A percentile compares a stretch with the other conserved stretches of the same genome.
phyloP scores from a whole-genome alignment of 768 basidiomycete genomes.

The Calocybe cyanea region DNA sequence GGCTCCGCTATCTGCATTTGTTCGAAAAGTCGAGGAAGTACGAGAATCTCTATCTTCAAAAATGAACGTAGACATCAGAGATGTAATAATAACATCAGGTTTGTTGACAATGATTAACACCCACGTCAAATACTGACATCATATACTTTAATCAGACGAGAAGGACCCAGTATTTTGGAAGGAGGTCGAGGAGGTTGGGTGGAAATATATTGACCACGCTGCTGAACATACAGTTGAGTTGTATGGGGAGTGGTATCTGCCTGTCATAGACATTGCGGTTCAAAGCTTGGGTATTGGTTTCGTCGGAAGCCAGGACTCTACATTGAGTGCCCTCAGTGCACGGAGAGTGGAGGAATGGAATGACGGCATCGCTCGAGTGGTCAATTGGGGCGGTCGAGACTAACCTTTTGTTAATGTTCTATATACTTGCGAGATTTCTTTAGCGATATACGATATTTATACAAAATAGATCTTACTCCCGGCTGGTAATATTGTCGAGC shows the following conservation, averaged over 20 bases:
- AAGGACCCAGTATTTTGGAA: constrained; percentile 39
- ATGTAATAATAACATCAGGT: constrained; percentile 44
- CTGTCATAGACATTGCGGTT: constrained; percentile 50
- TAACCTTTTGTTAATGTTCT: background rate
- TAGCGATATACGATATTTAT: too few relatives aligned
- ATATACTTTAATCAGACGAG: constrained; percentile 34
- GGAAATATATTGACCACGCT: constrained; percentile 40
- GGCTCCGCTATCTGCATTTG: constrained; percentile 34
- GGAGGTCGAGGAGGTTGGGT: constrained; percentile 34
- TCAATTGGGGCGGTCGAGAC: constrained; percentile 20
- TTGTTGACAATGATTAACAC: constrained; percentile 2
- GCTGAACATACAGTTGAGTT: constrained; percentile 28
- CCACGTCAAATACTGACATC: background rate
- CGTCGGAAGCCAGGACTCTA: constrained; percentile 54
- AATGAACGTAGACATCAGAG: constrained; percentile 24
- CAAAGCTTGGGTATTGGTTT: constrained; percentile 55
- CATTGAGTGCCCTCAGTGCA: constrained; percentile 49
- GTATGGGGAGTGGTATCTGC: constrained; percentile 42
- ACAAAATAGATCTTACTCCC: too few relatives aligned
- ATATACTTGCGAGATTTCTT: too few relatives aligned
- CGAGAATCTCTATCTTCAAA: constrained; percentile 29
- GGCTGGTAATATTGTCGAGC: too few relatives aligned
- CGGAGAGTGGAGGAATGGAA: constrained; percentile 58
- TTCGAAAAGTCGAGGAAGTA: constrained; percentile 31
- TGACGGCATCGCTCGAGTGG: constrained; percentile 33